Evolutionary conservation across 129 eudicot species (phyloP).

Genomic region (Cynara cardunculus): DNA sequence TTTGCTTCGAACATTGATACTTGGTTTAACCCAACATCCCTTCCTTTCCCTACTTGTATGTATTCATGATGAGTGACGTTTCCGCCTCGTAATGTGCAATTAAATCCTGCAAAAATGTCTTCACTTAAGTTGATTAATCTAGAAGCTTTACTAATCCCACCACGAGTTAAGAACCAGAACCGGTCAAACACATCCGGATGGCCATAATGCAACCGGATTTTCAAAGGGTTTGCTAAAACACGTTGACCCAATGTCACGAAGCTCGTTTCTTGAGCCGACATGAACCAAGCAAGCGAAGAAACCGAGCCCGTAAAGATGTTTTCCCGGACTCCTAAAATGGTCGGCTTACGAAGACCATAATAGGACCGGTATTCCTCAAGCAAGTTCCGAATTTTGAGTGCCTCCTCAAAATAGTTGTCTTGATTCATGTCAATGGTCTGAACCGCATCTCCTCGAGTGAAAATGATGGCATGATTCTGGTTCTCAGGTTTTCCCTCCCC

Average conservation of each 20-base stretch:
- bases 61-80: conserved; percentile 92
- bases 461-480: conserved; percentile 83
- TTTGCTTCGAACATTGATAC: conserved; percentile 94
- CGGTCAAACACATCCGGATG: conserved; percentile 93
- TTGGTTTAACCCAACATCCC: conserved; percentile 92
- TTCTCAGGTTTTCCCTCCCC: conserved; percentile 98
- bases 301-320: conserved; percentile 90
- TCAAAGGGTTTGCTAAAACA: conserved; percentile 86
- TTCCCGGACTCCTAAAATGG: conserved; percentile 85
- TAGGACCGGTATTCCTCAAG: conserved; percentile 64
- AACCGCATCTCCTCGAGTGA: conserved; percentile 92
- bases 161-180: conserved; percentile 91
- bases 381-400: conserved; percentile 83
- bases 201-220: conserved; percentile 88
- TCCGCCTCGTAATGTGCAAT: conserved; percentile 91
- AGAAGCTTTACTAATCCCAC: conserved; percentile 94
- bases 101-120: conserved; percentile 94
- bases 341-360: conserved; percentile 81
- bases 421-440: conserved; percentile 98
- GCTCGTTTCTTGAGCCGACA: conserved; percentile 96
- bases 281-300: conserved; percentile 93
- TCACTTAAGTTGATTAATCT: conserved; percentile 84
- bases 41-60: conserved; percentile 90
- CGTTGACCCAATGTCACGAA: conserved; percentile 95
- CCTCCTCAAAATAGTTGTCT: conserved; percentile 88